phyloP scores from a whole-genome alignment of 257 asterid genomes.

The Anisodus acutangulus region DNA sequence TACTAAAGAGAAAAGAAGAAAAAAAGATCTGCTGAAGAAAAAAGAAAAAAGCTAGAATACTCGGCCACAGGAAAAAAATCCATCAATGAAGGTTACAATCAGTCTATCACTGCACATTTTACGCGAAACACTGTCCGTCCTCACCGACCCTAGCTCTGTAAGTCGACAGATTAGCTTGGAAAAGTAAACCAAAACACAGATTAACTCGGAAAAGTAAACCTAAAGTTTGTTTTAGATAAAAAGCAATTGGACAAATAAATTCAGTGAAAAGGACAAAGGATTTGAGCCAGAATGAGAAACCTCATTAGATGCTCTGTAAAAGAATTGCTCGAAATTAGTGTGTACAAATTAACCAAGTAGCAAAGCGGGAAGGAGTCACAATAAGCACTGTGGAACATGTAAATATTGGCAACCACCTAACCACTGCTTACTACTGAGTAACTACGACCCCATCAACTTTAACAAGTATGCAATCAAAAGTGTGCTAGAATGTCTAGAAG shows the following conservation, averaged over 20 bases:
- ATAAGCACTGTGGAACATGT: neutral
- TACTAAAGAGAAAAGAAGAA: neutral
- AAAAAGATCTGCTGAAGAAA: neutral
- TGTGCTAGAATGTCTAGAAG: constrained; percentile 14
- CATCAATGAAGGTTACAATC: neutral
- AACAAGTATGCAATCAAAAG: neutral
- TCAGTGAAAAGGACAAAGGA: neutral
- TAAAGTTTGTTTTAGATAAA: neutral
- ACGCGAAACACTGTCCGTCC: neutral
- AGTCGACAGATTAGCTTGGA: neutral
- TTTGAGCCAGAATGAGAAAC: neutral
- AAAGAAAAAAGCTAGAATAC: neutral
- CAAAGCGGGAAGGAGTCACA: neutral
- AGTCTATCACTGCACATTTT: neutral
- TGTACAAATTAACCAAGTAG: neutral
- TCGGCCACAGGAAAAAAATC: neutral
- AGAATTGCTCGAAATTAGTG: neutral
- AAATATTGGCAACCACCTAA: neutral
- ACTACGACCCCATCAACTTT: too few relatives aligned
- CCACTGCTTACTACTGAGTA: neutral
- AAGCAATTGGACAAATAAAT: neutral
- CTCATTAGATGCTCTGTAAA: neutral
- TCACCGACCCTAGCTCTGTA: neutral
- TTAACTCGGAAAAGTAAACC: too few relatives aligned
- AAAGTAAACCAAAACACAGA: neutral